These are phyloP conservation scores for Luzula sylvatica DNA, from an alignment of 176 grass and related monocot genomes.

Conservation along the genomic window DNA sequence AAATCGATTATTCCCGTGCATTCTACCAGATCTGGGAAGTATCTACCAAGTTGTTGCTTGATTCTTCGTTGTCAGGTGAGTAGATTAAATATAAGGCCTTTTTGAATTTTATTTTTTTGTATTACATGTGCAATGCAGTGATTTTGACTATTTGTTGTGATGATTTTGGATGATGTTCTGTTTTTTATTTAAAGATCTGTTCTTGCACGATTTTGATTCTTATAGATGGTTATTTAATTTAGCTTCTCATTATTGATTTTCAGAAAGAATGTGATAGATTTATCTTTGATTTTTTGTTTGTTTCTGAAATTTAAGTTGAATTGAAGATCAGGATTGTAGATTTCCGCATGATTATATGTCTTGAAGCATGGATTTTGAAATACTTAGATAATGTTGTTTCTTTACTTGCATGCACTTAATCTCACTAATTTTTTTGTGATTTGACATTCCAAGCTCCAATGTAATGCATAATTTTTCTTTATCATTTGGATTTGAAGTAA, in stretches of 20 bases:
- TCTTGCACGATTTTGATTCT: constrained; percentile 16
- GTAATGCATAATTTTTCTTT: no score
- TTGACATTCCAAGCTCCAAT: background rate
- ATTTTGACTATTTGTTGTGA: constrained; percentile 1
- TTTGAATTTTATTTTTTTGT: constrained; percentile 3
- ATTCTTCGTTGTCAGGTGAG: constrained; percentile 6
- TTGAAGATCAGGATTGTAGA: constrained; percentile 4
- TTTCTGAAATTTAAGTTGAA: constrained; percentile 9
- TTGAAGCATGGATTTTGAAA: background rate
- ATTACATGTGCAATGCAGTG: constrained; percentile 13
- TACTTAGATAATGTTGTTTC: constrained; percentile 1
- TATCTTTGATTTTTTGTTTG: constrained; percentile 3
- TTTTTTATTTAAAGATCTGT: constrained; percentile 20
- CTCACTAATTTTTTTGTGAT: constrained; percentile 1
- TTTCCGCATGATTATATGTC: constrained; percentile 2
- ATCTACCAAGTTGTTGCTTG: background rate
- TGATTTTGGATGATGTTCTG: background rate
- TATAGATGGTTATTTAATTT: constrained; percentile 4
- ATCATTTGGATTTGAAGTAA: background rate
- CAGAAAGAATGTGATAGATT: constrained; percentile 10
- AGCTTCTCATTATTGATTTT: background rate
- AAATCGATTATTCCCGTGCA: constrained; percentile 11
- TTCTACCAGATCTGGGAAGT: constrained; percentile 20
- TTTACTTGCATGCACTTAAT: constrained; percentile 14
- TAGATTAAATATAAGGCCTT: constrained; percentile 3